These are phyloP conservation scores for Isabelozyma heimii DNA, from an alignment of 805 yeast species.

Conservation along the genomic window DNA sequence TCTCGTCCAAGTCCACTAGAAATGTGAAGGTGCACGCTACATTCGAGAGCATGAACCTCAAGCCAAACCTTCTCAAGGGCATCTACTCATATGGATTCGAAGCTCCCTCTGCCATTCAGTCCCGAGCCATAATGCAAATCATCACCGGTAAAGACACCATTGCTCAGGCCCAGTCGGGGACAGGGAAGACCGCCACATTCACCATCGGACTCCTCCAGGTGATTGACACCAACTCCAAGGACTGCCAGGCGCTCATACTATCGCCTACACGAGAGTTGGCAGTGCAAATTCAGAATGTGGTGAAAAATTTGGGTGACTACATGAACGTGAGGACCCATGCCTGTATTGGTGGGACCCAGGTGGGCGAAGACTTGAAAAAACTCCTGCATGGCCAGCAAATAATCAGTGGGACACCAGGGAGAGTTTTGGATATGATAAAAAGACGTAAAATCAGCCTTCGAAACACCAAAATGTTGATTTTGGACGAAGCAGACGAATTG, in stretches of 20 bases:
- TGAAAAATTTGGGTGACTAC: constrained; percentile 81
- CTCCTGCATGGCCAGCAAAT: constrained; percentile 81
- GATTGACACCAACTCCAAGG: constrained; percentile 68
- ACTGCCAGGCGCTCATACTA: constrained; percentile 84
- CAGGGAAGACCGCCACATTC: constrained; percentile 99
- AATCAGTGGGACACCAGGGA: constrained; percentile 96
- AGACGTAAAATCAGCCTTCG: constrained; percentile 74
- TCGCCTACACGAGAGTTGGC: constrained; percentile 98
- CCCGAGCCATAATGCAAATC: constrained; percentile 94
- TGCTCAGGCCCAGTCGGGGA: constrained; percentile 99
- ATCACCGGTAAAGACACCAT: constrained; percentile 91
- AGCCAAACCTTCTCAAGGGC: constrained; percentile 44
- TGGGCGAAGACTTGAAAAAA: constrained; percentile 75
- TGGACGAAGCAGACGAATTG: constrained; percentile 97
- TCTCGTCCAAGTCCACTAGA: constrained; percentile 42
- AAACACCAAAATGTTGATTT: constrained; percentile 78
- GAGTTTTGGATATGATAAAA: constrained; percentile 88
- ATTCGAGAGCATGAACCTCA: constrained; percentile 40
- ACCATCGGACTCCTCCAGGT: constrained; percentile 90
- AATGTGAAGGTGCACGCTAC: constrained; percentile 53
- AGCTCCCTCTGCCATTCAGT: constrained; percentile 95
- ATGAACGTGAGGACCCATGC: constrained; percentile 86
- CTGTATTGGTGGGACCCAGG: constrained; percentile 89
- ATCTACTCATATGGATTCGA: constrained; percentile 92
- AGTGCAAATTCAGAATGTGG: constrained; percentile 85